Conservation (phyloP, 73 alveolate genomes). For the Blepharisma stoltei region DNA sequence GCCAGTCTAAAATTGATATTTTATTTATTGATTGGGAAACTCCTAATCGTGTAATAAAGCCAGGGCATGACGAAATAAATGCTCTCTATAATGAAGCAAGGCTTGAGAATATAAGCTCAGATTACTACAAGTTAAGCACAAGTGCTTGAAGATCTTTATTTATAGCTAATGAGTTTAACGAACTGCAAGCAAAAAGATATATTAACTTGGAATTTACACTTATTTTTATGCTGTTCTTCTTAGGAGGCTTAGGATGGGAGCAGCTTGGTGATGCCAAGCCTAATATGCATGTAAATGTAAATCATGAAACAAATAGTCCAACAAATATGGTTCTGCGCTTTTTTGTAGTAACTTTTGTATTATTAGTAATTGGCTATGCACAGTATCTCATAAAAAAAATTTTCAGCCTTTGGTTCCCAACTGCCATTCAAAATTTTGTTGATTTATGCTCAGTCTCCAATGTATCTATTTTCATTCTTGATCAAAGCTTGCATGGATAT, state of each 20-base stretch:
- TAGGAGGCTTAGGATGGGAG: slow-evolving; percentile 64
- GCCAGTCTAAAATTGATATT: slow-evolving; percentile 67
- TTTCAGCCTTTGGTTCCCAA: slow-evolving; percentile 70
- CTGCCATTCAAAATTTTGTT: slow-evolving; percentile 74
- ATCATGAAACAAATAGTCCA: slow-evolving; percentile 41
- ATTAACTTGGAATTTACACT: slow-evolving; percentile 68
- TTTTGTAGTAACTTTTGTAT: slow-evolving; percentile 67
- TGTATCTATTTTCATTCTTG: slow-evolving; percentile 86
- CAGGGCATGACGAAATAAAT: slow-evolving; percentile 42
- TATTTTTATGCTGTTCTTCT: slow-evolving; percentile 46
- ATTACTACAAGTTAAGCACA: slow-evolving; percentile 33
- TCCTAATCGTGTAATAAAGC: slow-evolving; percentile 51
- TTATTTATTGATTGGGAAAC: slow-evolving; percentile 95
- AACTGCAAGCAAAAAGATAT: slow-evolving; percentile 65
- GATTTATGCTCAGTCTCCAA: slow-evolving; percentile 95
- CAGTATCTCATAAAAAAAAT: slow-evolving; percentile 63
- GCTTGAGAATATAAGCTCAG: background rate
- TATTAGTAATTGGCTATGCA: slow-evolving; percentile 67
- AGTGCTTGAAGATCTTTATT: slow-evolving; percentile 92
- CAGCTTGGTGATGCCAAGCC: slow-evolving; percentile 60
- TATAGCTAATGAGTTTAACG: slow-evolving; percentile 89
- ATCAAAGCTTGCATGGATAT: slow-evolving; percentile 91
- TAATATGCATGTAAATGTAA: slow-evolving; percentile 19
- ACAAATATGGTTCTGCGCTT: slow-evolving; percentile 64
- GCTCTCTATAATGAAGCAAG: slow-evolving; percentile 32